A percentile compares a stretch with the other conserved stretches of the same genome.
Evolutionary conservation across 495 filamentous ascomycete species (phyloP).

Genomic region (Rhypophila decipiens): DNA sequence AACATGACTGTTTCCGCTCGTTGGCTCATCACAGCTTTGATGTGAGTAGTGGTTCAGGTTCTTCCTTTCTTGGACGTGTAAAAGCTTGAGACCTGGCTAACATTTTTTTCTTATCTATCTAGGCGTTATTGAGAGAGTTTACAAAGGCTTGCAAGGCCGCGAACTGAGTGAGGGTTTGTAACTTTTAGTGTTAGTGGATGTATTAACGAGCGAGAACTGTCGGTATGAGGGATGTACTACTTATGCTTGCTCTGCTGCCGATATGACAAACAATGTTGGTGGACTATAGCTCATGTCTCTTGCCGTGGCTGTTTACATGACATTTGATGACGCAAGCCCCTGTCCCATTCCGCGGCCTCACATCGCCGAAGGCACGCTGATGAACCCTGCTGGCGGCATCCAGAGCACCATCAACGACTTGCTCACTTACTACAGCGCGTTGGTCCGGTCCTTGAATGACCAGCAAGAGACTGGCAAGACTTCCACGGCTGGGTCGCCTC

Average conservation of each 20-base stretch:
- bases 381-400: too few relatives aligned
- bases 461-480: too few relatives aligned
- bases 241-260: neutral
- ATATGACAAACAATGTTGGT: neutral
- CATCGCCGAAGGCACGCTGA: too few relatives aligned
- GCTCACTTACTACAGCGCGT: too few relatives aligned
- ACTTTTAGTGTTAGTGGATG: too few relatives aligned
- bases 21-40: conserved; percentile 45
- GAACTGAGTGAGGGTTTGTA: neutral
- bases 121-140: conserved; percentile 26
- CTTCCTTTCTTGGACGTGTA: neutral
- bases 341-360: neutral
- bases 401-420: too few relatives aligned
- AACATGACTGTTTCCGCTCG: conserved; percentile 38
- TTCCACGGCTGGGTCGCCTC: too few relatives aligned
- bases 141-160: conserved; percentile 15
- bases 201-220: neutral
- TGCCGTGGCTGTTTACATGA: neutral
- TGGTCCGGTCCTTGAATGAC: too few relatives aligned
- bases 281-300: neutral
- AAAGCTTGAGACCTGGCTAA: conserved; percentile 1
- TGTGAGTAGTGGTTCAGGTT: conserved; percentile 21
- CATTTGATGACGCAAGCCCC: neutral
- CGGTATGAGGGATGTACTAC: neutral
- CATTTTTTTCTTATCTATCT: neutral